Evolutionary conservation across 208 protist species (phyloP).

Genomic region (Spongospora subterranea): DNA sequence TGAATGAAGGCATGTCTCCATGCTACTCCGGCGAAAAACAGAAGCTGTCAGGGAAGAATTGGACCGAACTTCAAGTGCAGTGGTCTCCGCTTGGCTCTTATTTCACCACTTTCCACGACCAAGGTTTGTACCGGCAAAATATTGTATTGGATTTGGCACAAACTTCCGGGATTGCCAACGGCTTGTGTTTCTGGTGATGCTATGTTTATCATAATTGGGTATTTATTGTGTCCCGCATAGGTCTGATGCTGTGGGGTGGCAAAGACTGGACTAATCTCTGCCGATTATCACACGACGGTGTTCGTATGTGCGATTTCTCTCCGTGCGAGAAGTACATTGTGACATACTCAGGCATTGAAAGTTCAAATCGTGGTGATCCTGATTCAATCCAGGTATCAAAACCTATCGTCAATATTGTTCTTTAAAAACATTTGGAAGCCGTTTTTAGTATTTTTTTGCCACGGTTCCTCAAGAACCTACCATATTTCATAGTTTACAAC

Average conservation of each 20-base stretch:
- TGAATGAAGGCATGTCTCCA: not conserved
- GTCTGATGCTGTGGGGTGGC: conserved; percentile 76
- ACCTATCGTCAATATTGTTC: not conserved
- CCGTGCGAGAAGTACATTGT: conserved; percentile 78
- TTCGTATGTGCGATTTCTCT: conserved; percentile 78
- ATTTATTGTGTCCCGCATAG: no score
- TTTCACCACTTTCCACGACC: conserved; percentile 77
- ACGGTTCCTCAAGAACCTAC: no score
- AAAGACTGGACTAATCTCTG: conserved; percentile 61
- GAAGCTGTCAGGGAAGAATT: conserved; percentile 59
- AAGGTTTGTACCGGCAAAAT: no score
- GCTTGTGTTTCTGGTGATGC: no score
- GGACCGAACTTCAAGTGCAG: conserved; percentile 67
- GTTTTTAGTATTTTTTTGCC: no score
- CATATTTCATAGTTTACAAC: no score
- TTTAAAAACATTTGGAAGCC: no score
- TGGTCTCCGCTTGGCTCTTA: conserved; percentile 80
- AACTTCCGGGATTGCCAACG: no score
- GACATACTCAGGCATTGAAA: conserved; percentile 66
- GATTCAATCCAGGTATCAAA: not conserved
- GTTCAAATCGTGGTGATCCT: conserved; percentile 21
- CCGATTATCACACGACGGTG: conserved; percentile 73
- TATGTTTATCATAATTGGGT: no score
- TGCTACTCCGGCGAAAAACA: conserved; percentile 49
- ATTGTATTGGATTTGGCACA: no score